Conservation (phyloP, 1,284 basidiomycete species). For the Pascua guehoae region DNA sequence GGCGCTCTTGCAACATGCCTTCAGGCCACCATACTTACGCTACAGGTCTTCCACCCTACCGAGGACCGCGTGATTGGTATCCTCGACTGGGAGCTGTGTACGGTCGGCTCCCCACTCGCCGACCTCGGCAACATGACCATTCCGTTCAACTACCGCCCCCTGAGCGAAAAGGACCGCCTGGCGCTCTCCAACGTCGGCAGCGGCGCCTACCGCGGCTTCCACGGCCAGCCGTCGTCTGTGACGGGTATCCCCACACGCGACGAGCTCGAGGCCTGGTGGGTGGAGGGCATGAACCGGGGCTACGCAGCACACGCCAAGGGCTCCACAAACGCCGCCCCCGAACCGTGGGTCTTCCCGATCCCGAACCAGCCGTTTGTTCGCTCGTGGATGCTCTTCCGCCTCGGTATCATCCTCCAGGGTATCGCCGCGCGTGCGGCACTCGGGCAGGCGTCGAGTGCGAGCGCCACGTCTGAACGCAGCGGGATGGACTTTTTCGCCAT, state of each 20-base stretch:
- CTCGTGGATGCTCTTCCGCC: conserved; percentile 52
- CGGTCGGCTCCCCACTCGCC: conserved; percentile 79
- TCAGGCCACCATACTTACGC: too few species aligned
- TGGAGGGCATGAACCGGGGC: conserved; percentile 41
- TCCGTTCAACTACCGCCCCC: conserved; percentile 9
- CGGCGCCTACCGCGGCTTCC: conserved; percentile 53
- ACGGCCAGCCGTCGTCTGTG: conserved; percentile 56
- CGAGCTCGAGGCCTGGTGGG: conserved; percentile 60
- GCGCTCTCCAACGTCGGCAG: not conserved
- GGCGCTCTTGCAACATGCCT: too few species aligned
- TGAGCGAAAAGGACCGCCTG: not conserved
- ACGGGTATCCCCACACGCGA: conserved; percentile 64
- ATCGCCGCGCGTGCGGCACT: conserved; percentile 82
- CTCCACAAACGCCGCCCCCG: conserved; percentile 1
- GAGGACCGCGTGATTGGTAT: conserved; percentile 90
- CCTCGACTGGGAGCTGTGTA: conserved; percentile 94
- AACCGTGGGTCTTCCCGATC: conserved; percentile 39
- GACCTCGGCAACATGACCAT: conserved; percentile 75
- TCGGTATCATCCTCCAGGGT: conserved; percentile 84
- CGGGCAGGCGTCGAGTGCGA: conserved; percentile 80
- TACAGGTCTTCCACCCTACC: conserved; percentile 75
- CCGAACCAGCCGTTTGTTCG: conserved; percentile 39
- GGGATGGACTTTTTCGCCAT: conserved; percentile 64
- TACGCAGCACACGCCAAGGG: conserved; percentile 21
- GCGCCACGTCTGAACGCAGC: conserved; percentile 55